Evolutionary conservation across 345 rosid species (phyloP).

Genomic region (Salix arbutifolia): DNA sequence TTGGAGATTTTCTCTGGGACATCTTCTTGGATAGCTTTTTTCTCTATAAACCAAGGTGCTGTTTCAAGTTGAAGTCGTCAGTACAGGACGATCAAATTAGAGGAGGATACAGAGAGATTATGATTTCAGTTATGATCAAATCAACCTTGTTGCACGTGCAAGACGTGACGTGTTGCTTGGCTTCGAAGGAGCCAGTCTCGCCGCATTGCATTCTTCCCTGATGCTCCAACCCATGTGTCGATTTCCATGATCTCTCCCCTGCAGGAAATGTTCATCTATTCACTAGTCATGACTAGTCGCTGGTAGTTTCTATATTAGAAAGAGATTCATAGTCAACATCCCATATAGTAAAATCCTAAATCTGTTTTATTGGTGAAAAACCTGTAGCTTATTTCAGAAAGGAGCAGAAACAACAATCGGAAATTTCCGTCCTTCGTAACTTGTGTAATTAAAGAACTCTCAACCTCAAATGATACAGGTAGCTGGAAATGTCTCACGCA

Average conservation of each 20-base stretch:
- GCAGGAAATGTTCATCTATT: neutral
- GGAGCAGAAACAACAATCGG: neutral
- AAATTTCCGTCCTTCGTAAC: neutral
- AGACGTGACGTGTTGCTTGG: conserved; percentile 56
- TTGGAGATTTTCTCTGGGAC: conserved; percentile 47
- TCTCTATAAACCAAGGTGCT: conserved; percentile 69
- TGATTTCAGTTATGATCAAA: neutral
- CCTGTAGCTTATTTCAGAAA: neutral
- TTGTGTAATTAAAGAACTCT: neutral
- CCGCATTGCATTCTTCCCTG: conserved; percentile 70
- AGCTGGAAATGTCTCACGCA: neutral
- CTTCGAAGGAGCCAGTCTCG: conserved; percentile 65
- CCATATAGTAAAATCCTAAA: neutral
- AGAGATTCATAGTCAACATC: neutral
- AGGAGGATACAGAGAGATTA: neutral
- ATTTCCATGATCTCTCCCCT: conserved; percentile 69
- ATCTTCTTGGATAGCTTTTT: conserved; percentile 57
- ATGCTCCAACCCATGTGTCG: conserved; percentile 72
- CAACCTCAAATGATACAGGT: neutral
- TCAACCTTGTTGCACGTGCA: conserved; percentile 57
- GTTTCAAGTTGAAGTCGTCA: conserved; percentile 15
- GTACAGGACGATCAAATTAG: neutral
- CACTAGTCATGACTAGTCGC: neutral
- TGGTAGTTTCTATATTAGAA: neutral
- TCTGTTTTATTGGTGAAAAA: neutral